Conservation (phyloP, 2,329 filamentous ascomycete genomes). For the Paecilomyces sp. region DNA sequence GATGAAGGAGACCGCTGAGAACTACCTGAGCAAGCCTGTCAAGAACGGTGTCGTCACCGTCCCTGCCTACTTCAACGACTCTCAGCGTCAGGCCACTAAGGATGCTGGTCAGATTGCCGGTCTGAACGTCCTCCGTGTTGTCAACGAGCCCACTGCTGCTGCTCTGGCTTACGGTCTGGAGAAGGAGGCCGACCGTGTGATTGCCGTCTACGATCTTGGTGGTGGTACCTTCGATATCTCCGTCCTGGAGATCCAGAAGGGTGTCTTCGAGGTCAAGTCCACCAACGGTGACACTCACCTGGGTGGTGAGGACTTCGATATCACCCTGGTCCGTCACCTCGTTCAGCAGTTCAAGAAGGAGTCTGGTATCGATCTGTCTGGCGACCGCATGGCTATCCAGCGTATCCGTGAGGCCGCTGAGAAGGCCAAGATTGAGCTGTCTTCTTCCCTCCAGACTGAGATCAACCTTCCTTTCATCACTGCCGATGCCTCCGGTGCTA, state of each 20-base stretch:
- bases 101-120: constrained; percentile 94
- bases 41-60: constrained; percentile 98
- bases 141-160: constrained; percentile 95
- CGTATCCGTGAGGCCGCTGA: constrained; percentile 97
- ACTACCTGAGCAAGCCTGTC: constrained; percentile 79
- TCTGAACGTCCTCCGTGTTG: constrained; percentile 92
- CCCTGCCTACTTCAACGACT: constrained; percentile 98
- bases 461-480: constrained; percentile 99
- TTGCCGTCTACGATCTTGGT: constrained; percentile 96
- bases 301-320: constrained; percentile 97
- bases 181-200: constrained; percentile 82
- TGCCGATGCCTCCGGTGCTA: constrained; percentile 87
- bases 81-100: constrained; percentile 96
- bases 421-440: constrained; percentile 99
- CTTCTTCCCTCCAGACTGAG: constrained; percentile 88
- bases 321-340: constrained; percentile 85
- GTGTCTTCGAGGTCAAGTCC: constrained; percentile 98
- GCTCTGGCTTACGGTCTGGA: constrained; percentile 93
- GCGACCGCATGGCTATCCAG: constrained; percentile 97
- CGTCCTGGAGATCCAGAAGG: constrained; percentile 92
- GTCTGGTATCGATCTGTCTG: constrained; percentile 79
- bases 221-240: constrained; percentile 99
- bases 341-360: constrained; percentile 97
- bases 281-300: constrained; percentile 98
- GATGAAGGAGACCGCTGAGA: constrained; percentile 98